A percentile compares a stretch with the other conserved stretches of the same genome.
phyloP scores from a whole-genome alignment of 2,329 filamentous ascomycete species.

The Aspergillus tanneri region DNA sequence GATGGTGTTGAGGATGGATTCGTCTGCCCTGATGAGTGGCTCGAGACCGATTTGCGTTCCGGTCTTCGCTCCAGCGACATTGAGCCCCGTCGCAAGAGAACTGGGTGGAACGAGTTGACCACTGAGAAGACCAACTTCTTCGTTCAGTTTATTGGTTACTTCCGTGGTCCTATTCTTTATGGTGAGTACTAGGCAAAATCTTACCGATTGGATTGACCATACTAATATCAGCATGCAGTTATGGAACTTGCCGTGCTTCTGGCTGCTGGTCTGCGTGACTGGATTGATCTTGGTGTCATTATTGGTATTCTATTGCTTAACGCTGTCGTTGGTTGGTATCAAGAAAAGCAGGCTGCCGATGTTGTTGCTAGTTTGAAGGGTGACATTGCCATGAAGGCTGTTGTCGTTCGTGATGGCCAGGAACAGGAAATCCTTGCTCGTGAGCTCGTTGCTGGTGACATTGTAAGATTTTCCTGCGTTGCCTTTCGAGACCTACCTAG shows the following conservation, averaged over 20 bases:
- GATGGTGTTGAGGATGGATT: constrained; percentile 34
- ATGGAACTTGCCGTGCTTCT: constrained; percentile 76
- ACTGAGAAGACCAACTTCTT: constrained; percentile 75
- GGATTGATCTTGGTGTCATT: constrained; percentile 77
- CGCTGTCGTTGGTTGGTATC: constrained; percentile 75
- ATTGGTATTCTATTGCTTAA: constrained; percentile 73
- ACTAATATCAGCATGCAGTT: constrained; percentile 39
- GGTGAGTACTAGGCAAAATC: constrained; percentile 51
- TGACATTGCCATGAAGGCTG: constrained; percentile 73
- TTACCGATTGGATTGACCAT: constrained; percentile 1
- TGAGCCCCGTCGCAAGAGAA: constrained; percentile 63
- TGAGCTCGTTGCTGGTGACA: constrained; percentile 74
- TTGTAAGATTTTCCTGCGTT: constrained; percentile 52
- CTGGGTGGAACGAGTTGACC: constrained; percentile 69
- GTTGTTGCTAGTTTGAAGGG: constrained; percentile 73
- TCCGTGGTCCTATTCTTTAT: constrained; percentile 74
- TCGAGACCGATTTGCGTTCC: constrained; percentile 64
- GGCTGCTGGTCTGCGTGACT: constrained; percentile 71
- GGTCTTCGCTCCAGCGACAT: constrained; percentile 62
- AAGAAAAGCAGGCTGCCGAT: constrained; percentile 77
- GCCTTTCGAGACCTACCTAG: constrained; percentile 1
- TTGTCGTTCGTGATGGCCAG: constrained; percentile 65
- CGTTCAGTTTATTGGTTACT: constrained; percentile 72
- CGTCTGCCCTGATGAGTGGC: constrained; percentile 64
- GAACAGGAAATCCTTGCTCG: constrained; percentile 68